Evolutionary conservation across 2,329 filamentous ascomycete species (phyloP), one percentile per base, ranked within the genome.

Genomic region (Scopulariopsis brevicaulis): DNA sequence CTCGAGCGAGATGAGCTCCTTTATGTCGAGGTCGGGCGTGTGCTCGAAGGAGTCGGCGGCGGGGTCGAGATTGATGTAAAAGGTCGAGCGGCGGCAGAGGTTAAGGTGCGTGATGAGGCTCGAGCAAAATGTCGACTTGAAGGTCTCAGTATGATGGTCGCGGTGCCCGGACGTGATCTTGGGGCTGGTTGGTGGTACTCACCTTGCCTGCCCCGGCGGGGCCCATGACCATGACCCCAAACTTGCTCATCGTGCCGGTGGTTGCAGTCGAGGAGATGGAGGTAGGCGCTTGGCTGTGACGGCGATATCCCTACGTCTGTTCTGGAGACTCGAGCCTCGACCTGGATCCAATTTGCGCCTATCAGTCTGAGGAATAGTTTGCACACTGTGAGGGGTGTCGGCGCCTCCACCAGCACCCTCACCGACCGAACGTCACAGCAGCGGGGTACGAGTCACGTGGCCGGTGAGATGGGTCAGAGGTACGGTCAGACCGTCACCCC

Each of bases 41-140:
- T 96, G 96, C 67, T 87, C 86, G 72, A 99, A 97, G 54, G 86
- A 81, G 73, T 96, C 92, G 69, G 94, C 94, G 59, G 94, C 94
- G 7, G 94, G 94, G 71, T 99, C 94, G 67, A 99, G 90, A 74
- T 99, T 99, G 69, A 99, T 87, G 74, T 97, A 99, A 80, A 95
- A 96, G 72, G 89, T 89, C 55, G 91, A 95, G n/a, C 92, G 89
- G 58, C 90, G 89, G 72, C 90, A 92, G 69, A 91, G 88, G 65
- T 90, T 85, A 28, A 97, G 85, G 68, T 97, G 90, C 60, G 94
- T 91, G 70, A 97, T 96, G 65, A 99, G 82, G 64, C 90, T 84
- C 59, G 89, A 87, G 77, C 91, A 96, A 73, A 99, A 99, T 61
- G 94, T 99, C 32, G 92, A 95, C 82, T 90, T 63, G 12, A 32